Evolutionary conservation across 2,329 filamentous ascomycete species (phyloP), one percentile per base, ranked within the genome.

Genomic region (Colletotrichum echinochloae): DNA sequence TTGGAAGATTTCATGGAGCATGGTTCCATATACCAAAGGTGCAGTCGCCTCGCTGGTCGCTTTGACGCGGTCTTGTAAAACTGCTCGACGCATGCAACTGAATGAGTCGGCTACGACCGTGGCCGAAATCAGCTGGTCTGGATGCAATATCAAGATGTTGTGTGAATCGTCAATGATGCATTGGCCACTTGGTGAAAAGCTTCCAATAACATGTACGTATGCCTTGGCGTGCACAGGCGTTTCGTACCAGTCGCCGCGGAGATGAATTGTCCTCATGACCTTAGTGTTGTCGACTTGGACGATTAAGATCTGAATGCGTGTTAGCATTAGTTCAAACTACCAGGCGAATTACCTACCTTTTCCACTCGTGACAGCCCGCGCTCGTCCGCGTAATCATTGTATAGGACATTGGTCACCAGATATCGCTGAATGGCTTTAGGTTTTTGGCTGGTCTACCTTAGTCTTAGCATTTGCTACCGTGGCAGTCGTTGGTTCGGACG

Each of bases 31-130:
- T 0, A 98, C 90, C 75, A 97, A 90, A 1, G 95, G 90, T 41
- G 92, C 88, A 54, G 90, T 93, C 2, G 93, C 87, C 74, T 94
- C 92, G 76, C 91, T 92, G 0, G 94, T 95, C 11, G 94, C 94
- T 80, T 98, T 98, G 75, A 99, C 92, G 39, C 96, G 91, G 79
- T 99, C 95, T 79, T 98, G 95, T 33, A 99, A 87, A 1, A 98
- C 95, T 37, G 96, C 94, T 73, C 95, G 92, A 23, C 96, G 92
- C 78, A 93, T 91, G 78, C 96, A 99, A 30, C 91, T 91, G 78
- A 98, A 97, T 0, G 96, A 97, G 80, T 99, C 96, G n/a, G 94
- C 95, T 52, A 99, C 92, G 6, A 97, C 94, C 0, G 96, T 98
- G 3, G 96, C 92, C 2, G 96, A 98, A 63, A 99, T 92, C 41